Percentiles rank a stretch among this genome's conserved stretches.
phyloP scores from a whole-genome alignment of 116 monocot genomes.

The Dioscorea cayenensis region DNA sequence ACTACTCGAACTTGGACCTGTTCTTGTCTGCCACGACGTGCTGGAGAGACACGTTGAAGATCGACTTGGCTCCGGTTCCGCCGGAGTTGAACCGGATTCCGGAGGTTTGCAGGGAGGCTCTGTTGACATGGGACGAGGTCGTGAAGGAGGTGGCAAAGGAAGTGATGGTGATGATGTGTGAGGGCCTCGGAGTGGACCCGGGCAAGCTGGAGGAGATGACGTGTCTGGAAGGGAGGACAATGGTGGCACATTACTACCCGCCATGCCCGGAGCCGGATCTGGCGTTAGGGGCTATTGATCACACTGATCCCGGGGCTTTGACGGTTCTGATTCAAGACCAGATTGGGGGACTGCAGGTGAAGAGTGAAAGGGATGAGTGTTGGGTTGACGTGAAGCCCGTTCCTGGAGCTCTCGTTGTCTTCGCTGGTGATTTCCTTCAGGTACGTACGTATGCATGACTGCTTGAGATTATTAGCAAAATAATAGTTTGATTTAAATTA shows the following conservation, averaged over 20 bases:
- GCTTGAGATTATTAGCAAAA: no score
- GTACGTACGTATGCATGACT: background rate
- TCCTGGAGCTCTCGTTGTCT: background rate
- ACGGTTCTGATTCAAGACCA: slow-evolving; percentile 1
- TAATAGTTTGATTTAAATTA: no score
- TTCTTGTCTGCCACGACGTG: no score
- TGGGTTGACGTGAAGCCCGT: slow-evolving; percentile 1
- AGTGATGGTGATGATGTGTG: background rate
- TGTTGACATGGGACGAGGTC: no score
- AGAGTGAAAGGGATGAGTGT: background rate
- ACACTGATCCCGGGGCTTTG: background rate
- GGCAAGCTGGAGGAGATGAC: background rate
- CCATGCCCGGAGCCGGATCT: background rate
- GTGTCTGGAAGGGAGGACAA: background rate
- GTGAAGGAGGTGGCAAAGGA: no score
- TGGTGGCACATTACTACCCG: background rate
- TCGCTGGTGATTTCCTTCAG: background rate
- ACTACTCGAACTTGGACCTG: no score
- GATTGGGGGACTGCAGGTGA: slow-evolving; percentile 1
- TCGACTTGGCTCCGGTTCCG: no score
- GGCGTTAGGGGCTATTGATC: background rate
- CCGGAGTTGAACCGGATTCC: no score
- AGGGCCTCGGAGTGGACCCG: background rate
- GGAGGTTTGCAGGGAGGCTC: no score
- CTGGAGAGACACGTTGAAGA: no score